Base-by-base conservation (phyloP, 2,329 filamentous ascomycete genomes). In the Cladosporium austrohemisphaericum region DNA sequence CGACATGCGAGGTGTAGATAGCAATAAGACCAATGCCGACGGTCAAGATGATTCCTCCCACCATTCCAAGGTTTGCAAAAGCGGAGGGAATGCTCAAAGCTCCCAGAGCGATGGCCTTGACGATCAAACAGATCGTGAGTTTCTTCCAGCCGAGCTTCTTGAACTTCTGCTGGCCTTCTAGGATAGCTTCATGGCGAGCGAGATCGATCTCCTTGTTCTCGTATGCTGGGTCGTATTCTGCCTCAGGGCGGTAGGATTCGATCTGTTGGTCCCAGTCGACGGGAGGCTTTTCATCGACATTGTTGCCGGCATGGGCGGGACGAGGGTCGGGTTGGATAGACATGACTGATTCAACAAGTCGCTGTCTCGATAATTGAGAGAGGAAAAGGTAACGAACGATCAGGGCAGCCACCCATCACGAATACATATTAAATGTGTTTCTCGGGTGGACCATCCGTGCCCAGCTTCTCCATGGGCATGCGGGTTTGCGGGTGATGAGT, bases 1-100 rank as follows among this genome's bases (percentile, higher is more conserved):
- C 75, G 4, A 83, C 72, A 58, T 77, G 81, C 49, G 78, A 78
- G 3, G 80, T 83, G 61, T 84, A 85, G 37, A 77, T 80, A 11
- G 81, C 74, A 11, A 84, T 61, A 14, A 79, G 45, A 19, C 80
- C 80, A 3, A 84, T 67, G 9, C 70, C 65, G 43, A 81, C 53
- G 37, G 80, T 74, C 28, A 81, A 65, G 47, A 84, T 71, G 6
- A 82, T 65, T 26, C 78, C 77, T 9, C 77, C 75, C 11, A 79
- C 68, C 54, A 81, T 68, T 10, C 79, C 79, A 36, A 82, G 60
- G 2, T 69, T 69, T 2, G 78, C 77, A 22, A 82, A 72, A 1
- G 76, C 76, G 47, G 72, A 71, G 2, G 79, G 79, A 5, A 83
- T 65, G n/a, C 76, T 76, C 14, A 82, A 70, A 19, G 80, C 75